phyloP scores from a whole-genome alignment of 805 yeast genomes.

The Cyberlindnera maclurae region DNA sequence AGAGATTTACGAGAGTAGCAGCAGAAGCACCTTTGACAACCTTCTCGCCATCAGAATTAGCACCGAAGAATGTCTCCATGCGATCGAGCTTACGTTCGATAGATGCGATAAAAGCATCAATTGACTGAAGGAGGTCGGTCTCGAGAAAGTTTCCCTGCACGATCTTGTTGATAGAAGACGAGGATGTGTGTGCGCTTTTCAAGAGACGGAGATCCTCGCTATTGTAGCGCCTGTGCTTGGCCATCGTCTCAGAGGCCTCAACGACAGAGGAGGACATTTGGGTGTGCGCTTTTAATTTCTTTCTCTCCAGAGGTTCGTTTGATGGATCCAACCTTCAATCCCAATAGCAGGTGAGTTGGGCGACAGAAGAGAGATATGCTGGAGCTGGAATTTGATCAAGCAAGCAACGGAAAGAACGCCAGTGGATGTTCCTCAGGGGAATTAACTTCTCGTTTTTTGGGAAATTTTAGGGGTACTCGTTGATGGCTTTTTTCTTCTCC shows the following conservation, averaged over 20 bases:
- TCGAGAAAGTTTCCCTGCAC: slow-evolving; percentile 20
- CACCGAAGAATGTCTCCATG: slow-evolving; percentile 17
- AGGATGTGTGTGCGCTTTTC: slow-evolving; percentile 20
- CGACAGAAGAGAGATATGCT: too few relatives aligned
- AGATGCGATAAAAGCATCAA: slow-evolving; percentile 20
- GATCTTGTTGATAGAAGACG: slow-evolving; percentile 19
- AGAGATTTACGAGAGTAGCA: slow-evolving; percentile 19
- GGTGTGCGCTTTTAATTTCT: too few relatives aligned
- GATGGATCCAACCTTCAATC: too few relatives aligned
- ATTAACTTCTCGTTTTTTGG: too few relatives aligned
- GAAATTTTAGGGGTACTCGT: too few relatives aligned
- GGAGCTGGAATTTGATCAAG: too few relatives aligned
- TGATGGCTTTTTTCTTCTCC: too few relatives aligned
- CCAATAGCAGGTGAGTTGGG: too few relatives aligned
- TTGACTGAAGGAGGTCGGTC: slow-evolving; percentile 16
- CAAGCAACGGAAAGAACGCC: too few relatives aligned
- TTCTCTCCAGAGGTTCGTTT: too few relatives aligned
- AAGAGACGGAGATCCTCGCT: slow-evolving; percentile 20
- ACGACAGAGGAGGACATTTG: too few relatives aligned
- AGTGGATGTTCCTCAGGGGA: too few relatives aligned
- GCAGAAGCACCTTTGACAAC: slow-evolving; percentile 9
- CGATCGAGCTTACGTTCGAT: slow-evolving; percentile 22
- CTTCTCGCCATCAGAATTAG: slow-evolving; percentile 5
- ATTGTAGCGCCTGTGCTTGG: slow-evolving; percentile 11
- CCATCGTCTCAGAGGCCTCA: not conserved